These are phyloP conservation scores for Pythium aquatile DNA, from an alignment of 352 stramenopile species.

Conservation along the genomic window DNA sequence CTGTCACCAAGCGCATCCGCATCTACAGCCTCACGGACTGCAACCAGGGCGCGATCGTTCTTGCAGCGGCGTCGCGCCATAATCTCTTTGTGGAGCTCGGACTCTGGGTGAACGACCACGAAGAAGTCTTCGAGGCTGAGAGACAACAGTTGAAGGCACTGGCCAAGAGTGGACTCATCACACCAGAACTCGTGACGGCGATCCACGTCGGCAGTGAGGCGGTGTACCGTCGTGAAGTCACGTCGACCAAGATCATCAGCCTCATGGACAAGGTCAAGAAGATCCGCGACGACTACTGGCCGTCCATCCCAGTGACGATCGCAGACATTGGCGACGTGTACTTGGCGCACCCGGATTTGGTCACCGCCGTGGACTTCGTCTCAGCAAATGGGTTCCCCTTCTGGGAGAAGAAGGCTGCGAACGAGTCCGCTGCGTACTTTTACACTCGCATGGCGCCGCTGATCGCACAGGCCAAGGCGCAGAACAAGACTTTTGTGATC, in stretches of 20 bases:
- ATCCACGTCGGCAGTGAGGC: constrained; percentile 74
- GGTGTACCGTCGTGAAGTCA: constrained; percentile 64
- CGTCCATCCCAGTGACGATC: constrained; percentile 54
- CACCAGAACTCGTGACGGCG: constrained; percentile 20
- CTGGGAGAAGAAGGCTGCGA: constrained; percentile 50
- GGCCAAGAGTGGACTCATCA: constrained; percentile 17
- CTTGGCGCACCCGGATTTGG: constrained; percentile 42
- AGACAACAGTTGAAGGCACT: constrained; percentile 37
- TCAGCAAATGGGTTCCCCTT: constrained; percentile 68
- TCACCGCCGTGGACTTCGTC: constrained; percentile 52
- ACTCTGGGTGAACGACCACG: constrained; percentile 55
- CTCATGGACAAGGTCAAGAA: constrained; percentile 46
- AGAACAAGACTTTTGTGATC: constrained; percentile 54
- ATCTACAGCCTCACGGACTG: constrained; percentile 40
- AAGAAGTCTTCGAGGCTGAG: constrained; percentile 41
- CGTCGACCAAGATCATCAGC: constrained; percentile 34
- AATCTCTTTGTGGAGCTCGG: constrained; percentile 44
- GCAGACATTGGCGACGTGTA: constrained; percentile 69
- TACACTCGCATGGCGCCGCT: constrained; percentile 39
- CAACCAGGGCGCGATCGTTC: constrained; percentile 28
- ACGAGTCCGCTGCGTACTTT: constrained; percentile 40
- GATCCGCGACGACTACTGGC: constrained; percentile 19
- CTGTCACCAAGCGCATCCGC: constrained; percentile 28
- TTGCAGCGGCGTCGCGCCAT: constrained; percentile 22
- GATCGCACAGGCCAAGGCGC: constrained; percentile 25